Base-by-base conservation (phyloP, 495 filamentous ascomycete genomes). In the Hypoxylon cercidicola region DNA sequence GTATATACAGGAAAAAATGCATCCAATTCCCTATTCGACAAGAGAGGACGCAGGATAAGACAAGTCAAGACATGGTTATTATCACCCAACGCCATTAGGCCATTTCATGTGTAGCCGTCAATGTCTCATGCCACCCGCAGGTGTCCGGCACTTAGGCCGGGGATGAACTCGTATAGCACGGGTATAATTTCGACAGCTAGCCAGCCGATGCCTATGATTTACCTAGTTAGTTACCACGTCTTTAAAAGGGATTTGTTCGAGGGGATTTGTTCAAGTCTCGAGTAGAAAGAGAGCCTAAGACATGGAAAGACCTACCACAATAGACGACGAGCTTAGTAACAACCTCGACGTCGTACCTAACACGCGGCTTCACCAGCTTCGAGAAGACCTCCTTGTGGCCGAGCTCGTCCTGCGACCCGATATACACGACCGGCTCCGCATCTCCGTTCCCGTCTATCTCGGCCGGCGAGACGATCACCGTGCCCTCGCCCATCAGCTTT, bases 301-400 rank as follows among this genome's bases (percentile, higher is more conserved):
- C 1, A 18, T 11, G 41, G 32, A 16, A 25, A 48, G 46, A 79
- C 85, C 64, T 79, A 96, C 94, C 95, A 59, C 88, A 83, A 82
- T 99, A 99, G 39, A 99, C 93, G 69, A 99, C 90, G 51, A 99
- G 79, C 78, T 97, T 98, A 15, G 95, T 98, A 40, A 98, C 87
- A 18, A 99, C 94, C 73, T 99, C 95, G 8, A 97, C 94, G 78
- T 99, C 95, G 72, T 99, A 99, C 63, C 93, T 83, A 25, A 97
- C 93, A 52, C 95, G 87, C 16, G 95, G 93, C 75, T 88, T 93
- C 55, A 93, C 88, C 51, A 98, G 84, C 72, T 83, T 86, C 15
- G 87, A 88, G 73, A 97, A 97, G 68, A 99, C 87, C 69, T 97
- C 91, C 62, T 84, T 86, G 69, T 96, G 90, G 69, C 75, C 84